Percentiles rank a stretch among this genome's conserved stretches.
Evolutionary conservation across 148 eudicot genomes (phyloP).

Genomic region (Camellia japonica): DNA sequence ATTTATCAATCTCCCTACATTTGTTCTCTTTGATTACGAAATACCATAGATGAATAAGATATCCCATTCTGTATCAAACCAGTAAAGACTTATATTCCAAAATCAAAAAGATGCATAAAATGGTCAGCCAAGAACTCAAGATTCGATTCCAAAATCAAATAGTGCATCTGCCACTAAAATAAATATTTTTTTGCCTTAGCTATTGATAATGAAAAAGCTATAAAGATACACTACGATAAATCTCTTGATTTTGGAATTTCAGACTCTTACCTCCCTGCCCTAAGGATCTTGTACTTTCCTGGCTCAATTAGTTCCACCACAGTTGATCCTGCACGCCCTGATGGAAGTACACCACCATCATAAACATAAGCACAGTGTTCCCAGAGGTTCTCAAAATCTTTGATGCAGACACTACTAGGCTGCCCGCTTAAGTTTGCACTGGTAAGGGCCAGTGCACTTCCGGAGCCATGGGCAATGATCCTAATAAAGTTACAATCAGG

Average conservation of each 20-base stretch:
- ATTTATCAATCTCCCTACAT: not conserved
- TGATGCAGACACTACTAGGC: constrained; percentile 75
- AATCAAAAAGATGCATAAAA: not conserved
- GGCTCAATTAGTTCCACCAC: constrained; percentile 68
- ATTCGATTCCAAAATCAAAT: not conserved
- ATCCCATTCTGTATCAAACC: too few species aligned
- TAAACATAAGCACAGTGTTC: constrained; percentile 73
- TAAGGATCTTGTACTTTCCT: constrained; percentile 67
- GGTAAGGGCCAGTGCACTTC: constrained; percentile 88
- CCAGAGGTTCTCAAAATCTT: constrained; percentile 79
- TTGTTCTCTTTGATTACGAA: not conserved
- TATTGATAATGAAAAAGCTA: not conserved
- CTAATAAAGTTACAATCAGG: constrained; percentile 78
- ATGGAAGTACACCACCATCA: constrained; percentile 82
- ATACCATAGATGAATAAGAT: not conserved
- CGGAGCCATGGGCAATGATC: constrained; percentile 59
- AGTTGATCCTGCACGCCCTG: constrained; percentile 93
- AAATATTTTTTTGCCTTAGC: not conserved
- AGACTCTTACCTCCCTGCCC: constrained; percentile 77
- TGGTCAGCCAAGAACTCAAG: too few species aligned
- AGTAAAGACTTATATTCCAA: not conserved
- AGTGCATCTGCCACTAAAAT: not conserved
- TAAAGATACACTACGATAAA: not conserved
- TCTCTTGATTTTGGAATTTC: not conserved
- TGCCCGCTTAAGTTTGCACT: constrained; percentile 93